Evolutionary conservation across 805 yeast species (phyloP), one percentile per base, ranked within the genome.

Genomic region (Sporopachydermia quercuum): DNA sequence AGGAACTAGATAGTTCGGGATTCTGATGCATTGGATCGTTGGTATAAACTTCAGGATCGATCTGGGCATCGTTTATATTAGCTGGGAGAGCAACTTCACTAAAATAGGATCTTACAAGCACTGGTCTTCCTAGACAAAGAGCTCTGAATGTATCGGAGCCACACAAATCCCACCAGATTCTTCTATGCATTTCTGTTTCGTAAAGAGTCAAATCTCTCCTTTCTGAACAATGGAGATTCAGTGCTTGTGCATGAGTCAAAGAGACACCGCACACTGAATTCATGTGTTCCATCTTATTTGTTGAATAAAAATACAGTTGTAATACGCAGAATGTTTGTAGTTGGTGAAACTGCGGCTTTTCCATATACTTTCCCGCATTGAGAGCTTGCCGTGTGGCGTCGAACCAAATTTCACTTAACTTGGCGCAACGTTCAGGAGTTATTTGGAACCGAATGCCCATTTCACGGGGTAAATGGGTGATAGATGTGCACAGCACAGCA

Each of bases 51-150:
- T 19, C 36, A 13, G 38, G 37, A 15, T 41, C 39, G 19, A 58
- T 48, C 35, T 56, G 58, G 3, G 36, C 42, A 43, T 58, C 63
- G 36, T 57, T 48, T 27, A 50, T 49, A 39, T 58, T 58, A 4
- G 58, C 48, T 3, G 60, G 61, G 39, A 52, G 50, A 13, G 63
- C 61, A 1, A 57, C 61, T 2, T 30, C 33, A 15, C 57, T 50
- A 16, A 37, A 35, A 35, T 49, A 51, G 3, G 49, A 44, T 15
- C 43, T 35, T 3, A 49, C 42, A 15, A 49, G 17, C 0, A 49
- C 50, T 3, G 49, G 45, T 19, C 52, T 15, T 23, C 43, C 36
- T 41, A 43, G 37, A 40, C 42, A 39, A 13, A 40, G 43, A 40
- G 43, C 41, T 5, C 17, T 39, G 27, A 40, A 40, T 13, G 50